A percentile compares a stretch with the other conserved stretches of the same genome.
These are phyloP conservation scores for Cladobotryum mycophilum DNA, from an alignment of 2,329 filamentous ascomycete species.

Conservation along the genomic window DNA sequence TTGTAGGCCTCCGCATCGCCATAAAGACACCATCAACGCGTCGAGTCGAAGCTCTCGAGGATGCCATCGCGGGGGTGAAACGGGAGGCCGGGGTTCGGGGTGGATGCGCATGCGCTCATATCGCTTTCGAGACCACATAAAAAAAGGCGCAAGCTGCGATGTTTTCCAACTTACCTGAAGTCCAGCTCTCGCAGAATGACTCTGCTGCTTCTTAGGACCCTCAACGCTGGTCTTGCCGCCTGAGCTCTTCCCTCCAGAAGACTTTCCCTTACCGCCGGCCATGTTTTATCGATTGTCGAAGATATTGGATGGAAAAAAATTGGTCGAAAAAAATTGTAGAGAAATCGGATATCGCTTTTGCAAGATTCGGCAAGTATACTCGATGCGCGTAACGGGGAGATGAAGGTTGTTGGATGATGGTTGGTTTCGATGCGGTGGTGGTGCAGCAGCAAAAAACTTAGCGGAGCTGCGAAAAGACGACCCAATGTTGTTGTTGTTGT, in stretches of 20 bases:
- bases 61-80: slow-evolving; percentile 10
- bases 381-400: slow-evolving; percentile 5
- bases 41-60: slow-evolving; percentile 2
- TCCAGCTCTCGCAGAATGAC: slow-evolving; percentile 91
- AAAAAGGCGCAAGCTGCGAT: not conserved
- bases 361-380: slow-evolving; percentile 1
- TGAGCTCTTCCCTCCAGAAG: slow-evolving; percentile 78
- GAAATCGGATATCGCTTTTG: slow-evolving; percentile 1
- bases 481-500: slow-evolving; percentile 15
- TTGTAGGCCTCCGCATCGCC: not conserved
- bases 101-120: slow-evolving; percentile 12
- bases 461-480: slow-evolving; percentile 10
- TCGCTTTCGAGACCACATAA: slow-evolving; percentile 9
- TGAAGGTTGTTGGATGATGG: slow-evolving; percentile 5
- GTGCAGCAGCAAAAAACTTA: slow-evolving; percentile 18
- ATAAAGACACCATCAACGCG: slow-evolving; percentile 1
- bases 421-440: slow-evolving; percentile 10
- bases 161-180: slow-evolving; percentile 67
- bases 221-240: slow-evolving; percentile 67
- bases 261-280: slow-evolving; percentile 92
- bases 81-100: slow-evolving; percentile 10
- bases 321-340: not conserved
- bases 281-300: slow-evolving; percentile 34
- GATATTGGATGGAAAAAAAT: slow-evolving; percentile 1
- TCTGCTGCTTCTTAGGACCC: slow-evolving; percentile 79